Conservation (phyloP, 768 basidiomycete species). For the Hirschioporus abietinus region DNA sequence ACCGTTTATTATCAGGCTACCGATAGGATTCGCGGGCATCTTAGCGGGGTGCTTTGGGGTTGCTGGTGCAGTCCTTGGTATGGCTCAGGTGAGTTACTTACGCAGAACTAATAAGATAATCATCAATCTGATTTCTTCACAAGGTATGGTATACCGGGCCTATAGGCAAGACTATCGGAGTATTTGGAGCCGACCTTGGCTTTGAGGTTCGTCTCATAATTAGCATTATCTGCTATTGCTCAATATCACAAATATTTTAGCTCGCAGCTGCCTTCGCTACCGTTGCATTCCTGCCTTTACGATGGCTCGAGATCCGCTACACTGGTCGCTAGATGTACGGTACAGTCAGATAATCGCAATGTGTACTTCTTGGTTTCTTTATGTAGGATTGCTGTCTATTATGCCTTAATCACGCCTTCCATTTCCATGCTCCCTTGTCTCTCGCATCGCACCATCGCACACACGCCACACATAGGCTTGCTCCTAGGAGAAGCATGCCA, state of each 20-base stretch:
- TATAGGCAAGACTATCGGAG: constrained; percentile 36
- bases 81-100: constrained; percentile 35
- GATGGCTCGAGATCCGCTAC: constrained; percentile 43
- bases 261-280: constrained; percentile 42
- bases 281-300: constrained; percentile 39
- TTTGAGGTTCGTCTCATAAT: constrained; percentile 37
- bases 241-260: constrained; percentile 16
- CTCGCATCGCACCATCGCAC: constrained; percentile 38
- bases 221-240: neutral
- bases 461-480: constrained; percentile 33
- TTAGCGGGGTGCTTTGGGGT: constrained; percentile 42
- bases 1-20: constrained; percentile 28
- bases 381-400: neutral
- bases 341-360: neutral
- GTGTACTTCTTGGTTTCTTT: neutral
- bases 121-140: neutral
- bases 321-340: constrained; percentile 28
- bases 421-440: constrained; percentile 33
- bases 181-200: constrained; percentile 46
- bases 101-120: neutral
- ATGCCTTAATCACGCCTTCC: constrained; percentile 37
- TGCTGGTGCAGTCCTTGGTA: constrained; percentile 44
- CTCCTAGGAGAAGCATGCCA: constrained; percentile 29
- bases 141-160: constrained; percentile 48
- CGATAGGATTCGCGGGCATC: constrained; percentile 43